A percentile compares a stretch with the other conserved stretches of the same genome.
Evolutionary conservation across 2,329 filamentous ascomycete species (phyloP).

Genomic region (Shiraia sp.): DNA sequence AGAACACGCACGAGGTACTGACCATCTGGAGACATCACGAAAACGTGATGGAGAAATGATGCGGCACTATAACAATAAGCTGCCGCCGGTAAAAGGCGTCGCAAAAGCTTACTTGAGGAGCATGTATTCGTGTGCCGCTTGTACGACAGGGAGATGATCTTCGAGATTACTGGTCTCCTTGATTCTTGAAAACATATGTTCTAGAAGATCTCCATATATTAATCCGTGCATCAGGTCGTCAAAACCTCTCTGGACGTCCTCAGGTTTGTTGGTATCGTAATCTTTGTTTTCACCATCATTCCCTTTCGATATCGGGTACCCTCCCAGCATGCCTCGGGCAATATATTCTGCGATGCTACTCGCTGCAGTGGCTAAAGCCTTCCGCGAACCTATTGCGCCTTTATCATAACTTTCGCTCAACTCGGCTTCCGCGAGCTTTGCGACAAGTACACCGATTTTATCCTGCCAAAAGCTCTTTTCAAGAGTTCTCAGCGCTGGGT

Average conservation of each 20-base stretch:
- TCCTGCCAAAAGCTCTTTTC: slow-evolving; percentile 48
- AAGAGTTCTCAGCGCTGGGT: slow-evolving; percentile 69
- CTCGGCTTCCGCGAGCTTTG: slow-evolving; percentile 64
- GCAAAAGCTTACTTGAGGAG: slow-evolving; percentile 66
- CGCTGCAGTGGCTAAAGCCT: slow-evolving; percentile 73
- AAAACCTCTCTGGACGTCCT: slow-evolving; percentile 67
- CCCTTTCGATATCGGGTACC: slow-evolving; percentile 52
- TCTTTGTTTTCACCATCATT: slow-evolving; percentile 39
- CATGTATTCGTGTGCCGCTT: slow-evolving; percentile 68
- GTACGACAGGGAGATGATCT: slow-evolving; percentile 63
- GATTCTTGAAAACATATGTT: slow-evolving; percentile 66
- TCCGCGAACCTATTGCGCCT: slow-evolving; percentile 72
- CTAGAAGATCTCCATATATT: slow-evolving; percentile 69
- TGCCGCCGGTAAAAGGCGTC: neutral
- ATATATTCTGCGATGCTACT: slow-evolving; percentile 72
- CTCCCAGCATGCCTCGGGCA: slow-evolving; percentile 67
- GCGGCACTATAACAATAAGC: slow-evolving; percentile 59
- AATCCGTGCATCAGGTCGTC: slow-evolving; percentile 67
- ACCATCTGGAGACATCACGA: slow-evolving; percentile 74
- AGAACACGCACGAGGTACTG: slow-evolving; percentile 73
- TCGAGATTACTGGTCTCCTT: slow-evolving; percentile 66
- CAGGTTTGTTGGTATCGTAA: slow-evolving; percentile 63
- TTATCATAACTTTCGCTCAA: slow-evolving; percentile 84
- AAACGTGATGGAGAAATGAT: slow-evolving; percentile 73
- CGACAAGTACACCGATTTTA: slow-evolving; percentile 47